These are phyloP conservation scores for Chamaecyparis obtusa DNA, from an alignment of 75 land plant species.

Conservation along the genomic window DNA sequence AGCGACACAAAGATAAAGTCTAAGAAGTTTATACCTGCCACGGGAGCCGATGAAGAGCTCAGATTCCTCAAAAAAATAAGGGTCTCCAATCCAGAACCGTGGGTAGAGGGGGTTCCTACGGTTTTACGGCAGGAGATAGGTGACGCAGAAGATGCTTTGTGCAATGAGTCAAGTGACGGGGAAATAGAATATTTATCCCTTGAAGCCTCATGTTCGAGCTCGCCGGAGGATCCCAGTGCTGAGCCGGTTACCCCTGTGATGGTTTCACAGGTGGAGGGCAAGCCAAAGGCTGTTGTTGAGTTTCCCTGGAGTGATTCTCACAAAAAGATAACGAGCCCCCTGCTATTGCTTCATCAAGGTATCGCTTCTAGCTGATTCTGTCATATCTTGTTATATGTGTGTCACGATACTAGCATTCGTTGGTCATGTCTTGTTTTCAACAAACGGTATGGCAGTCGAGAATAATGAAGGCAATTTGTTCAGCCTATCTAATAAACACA, in stretches of 20 bases:
- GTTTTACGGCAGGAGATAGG: not conserved
- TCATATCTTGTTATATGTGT: not conserved
- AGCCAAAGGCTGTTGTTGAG: not conserved
- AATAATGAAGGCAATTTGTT: not conserved
- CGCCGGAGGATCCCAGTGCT: not conserved
- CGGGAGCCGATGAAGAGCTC: not conserved
- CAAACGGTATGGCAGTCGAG: not conserved
- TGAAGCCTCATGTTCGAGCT: not conserved
- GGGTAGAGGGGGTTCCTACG: not conserved
- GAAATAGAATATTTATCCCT: not conserved
- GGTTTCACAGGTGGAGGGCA: not conserved
- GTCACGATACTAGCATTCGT: not conserved
- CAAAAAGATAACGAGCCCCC: not conserved
- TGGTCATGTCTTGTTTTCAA: not conserved
- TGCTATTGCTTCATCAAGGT: conserved; percentile 3
- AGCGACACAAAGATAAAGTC: not conserved
- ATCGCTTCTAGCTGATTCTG: not conserved
- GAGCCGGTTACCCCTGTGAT: not conserved
- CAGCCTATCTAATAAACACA: not conserved
- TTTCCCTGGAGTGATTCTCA: not conserved
- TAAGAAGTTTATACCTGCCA: not conserved
- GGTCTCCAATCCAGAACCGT: not conserved
- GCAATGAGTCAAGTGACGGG: not conserved
- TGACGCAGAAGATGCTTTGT: not conserved
- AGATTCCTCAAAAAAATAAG: not conserved